Evolutionary conservation across 176 grass and related monocot genomes (phyloP), one percentile per base, ranked within the genome.

Genomic region (barley (Hordeum vulgare)): DNA sequence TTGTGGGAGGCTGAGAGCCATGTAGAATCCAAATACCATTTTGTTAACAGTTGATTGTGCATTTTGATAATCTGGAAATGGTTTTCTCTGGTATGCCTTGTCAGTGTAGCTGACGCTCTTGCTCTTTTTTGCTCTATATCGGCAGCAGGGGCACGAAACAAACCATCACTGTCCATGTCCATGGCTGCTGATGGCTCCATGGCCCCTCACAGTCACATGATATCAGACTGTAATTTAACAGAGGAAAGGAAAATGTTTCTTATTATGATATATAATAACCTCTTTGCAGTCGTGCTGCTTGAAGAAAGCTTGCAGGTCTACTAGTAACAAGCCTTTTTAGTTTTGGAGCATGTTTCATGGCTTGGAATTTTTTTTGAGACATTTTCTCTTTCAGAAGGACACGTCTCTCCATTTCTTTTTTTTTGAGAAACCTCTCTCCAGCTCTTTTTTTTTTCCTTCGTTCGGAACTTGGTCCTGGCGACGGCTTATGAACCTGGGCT

Each of bases 11-110:
- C 93, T 28, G 96, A 99, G 91, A 81, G 83, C 21, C 93, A 99
- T 65, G 93, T 99, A 53, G 96, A 99, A 84, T 96, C 93, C 0
- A 95, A 94, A 76, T 99, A 92, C 78, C 96, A 94, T 84, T 96
- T 94, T 89, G 71, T 99, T 81, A 91, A 94, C 8, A 94, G 84
- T 80, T 95, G 82, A 93, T 56, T 74, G 28, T 40, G 67, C 58
- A 36, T 28, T 40, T 80, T 66, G 25, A 26, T 70, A 25, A 54
- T 80, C 61, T 83, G 73, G 83, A 64, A 74, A 61, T 64, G 61
- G 4, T 72, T 28, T 57, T 81, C 1, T 83, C 45, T 73, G 56
- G 1, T 40, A 28, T 83, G 31, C 26, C 17, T 83, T 49, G 63
- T 70, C 41, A 65, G 66, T 57, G 42, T 34, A 78, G 56, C 71